These are phyloP conservation scores for Penicillium griseofulvum DNA, from an alignment of 2,329 filamentous ascomycete genomes.

Conservation along the genomic window DNA sequence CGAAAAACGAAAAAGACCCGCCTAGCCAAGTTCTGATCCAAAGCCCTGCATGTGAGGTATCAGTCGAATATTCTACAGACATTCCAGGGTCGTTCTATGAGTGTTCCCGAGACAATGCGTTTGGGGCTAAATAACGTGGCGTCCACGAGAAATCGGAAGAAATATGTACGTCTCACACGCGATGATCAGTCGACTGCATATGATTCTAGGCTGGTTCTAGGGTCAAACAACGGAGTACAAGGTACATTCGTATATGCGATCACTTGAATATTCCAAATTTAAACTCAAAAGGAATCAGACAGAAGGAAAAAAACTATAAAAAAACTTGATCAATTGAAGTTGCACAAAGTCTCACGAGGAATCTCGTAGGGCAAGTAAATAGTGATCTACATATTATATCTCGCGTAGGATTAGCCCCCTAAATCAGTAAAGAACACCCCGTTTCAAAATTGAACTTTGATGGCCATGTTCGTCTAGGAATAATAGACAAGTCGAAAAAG, in stretches of 20 bases:
- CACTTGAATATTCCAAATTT: background rate
- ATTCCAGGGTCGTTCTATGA: constrained; percentile 22
- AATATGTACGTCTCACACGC: constrained; percentile 6
- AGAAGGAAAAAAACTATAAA: too few relatives aligned
- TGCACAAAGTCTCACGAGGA: background rate
- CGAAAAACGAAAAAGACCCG: background rate
- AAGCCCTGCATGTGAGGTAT: background rate
- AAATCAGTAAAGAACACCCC: background rate
- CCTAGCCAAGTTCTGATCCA: background rate
- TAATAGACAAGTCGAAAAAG: constrained; percentile 6
- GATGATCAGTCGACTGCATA: constrained; percentile 7
- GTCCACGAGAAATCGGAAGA: constrained; percentile 30
- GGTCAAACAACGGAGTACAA: background rate
- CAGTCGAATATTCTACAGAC: constrained; percentile 17
- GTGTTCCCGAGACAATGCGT: constrained; percentile 4
- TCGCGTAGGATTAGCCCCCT: background rate
- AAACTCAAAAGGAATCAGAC: background rate
- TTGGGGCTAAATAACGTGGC: constrained; percentile 30
- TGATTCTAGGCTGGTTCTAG: background rate
- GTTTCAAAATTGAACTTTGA: constrained; percentile 9
- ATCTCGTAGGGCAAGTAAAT: background rate
- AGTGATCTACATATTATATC: background rate
- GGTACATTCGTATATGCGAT: background rate
- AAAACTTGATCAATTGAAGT: background rate
- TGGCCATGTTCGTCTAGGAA: constrained; percentile 8